These are phyloP conservation scores for Vachellia pachyceras DNA, from an alignment of 306 rosid species.

Conservation along the genomic window DNA sequence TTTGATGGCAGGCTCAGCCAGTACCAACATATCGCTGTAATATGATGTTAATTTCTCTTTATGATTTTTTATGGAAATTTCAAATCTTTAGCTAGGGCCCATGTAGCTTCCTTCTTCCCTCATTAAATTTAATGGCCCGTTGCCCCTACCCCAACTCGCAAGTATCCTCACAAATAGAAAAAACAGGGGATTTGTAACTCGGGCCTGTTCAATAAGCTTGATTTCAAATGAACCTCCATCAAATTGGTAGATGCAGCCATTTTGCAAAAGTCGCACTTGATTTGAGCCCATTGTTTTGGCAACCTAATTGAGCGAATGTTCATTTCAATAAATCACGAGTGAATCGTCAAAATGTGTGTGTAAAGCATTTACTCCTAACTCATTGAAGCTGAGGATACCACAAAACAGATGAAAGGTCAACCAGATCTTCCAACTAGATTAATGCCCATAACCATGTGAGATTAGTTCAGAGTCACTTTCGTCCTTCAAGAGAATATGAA, in stretches of 20 bases:
- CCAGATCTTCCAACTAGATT: background rate
- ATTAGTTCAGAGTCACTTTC: background rate
- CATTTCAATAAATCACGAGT: constrained; percentile 26
- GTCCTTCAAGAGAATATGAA: too few species aligned
- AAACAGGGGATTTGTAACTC: too few species aligned
- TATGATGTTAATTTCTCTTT: constrained; percentile 44
- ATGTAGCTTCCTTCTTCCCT: too few species aligned
- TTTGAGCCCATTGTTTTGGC: constrained; percentile 1
- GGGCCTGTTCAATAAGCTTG: too few species aligned
- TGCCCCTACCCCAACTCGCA: too few species aligned
- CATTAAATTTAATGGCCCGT: too few species aligned
- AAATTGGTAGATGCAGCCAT: background rate
- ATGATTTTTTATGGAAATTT: constrained; percentile 32
- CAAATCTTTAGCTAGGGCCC: background rate
- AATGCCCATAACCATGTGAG: background rate
- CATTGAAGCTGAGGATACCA: too few species aligned
- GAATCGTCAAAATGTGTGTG: background rate
- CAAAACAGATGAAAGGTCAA: background rate
- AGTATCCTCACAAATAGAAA: too few species aligned
- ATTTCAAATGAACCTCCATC: background rate
- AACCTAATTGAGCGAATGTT: background rate
- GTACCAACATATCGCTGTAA: constrained; percentile 53
- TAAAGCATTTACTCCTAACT: background rate
- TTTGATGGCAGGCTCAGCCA: too few species aligned
- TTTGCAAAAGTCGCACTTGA: background rate